phyloP scores from a whole-genome alignment of 1,139 yeast species.

The Hansenula sp. region DNA sequence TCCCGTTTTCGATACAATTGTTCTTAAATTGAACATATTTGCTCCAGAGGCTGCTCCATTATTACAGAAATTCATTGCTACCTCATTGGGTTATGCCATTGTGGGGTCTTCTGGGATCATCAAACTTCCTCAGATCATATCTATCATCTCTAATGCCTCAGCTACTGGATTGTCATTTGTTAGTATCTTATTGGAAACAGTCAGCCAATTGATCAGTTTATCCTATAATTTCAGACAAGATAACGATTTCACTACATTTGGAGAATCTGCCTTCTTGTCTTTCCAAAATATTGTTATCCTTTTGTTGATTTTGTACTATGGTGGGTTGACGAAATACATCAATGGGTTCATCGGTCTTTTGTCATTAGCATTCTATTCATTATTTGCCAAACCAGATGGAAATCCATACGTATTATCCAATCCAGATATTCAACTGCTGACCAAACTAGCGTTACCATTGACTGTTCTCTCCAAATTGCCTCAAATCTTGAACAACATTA shows the following conservation, averaged over 20 bases:
- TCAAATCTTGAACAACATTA: slow-evolving; percentile 46
- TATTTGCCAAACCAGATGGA: slow-evolving; percentile 17
- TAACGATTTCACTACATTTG: slow-evolving; percentile 39
- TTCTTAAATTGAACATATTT: slow-evolving; percentile 14
- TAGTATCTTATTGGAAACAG: slow-evolving; percentile 33
- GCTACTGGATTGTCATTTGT: slow-evolving; percentile 33
- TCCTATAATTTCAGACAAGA: slow-evolving; percentile 36
- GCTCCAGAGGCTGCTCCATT: slow-evolving; percentile 6
- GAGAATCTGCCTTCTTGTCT: slow-evolving; percentile 36
- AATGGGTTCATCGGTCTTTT: slow-evolving; percentile 22
- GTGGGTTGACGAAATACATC: slow-evolving; percentile 15
- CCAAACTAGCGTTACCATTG: slow-evolving; percentile 51
- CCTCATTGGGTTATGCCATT: slow-evolving; percentile 32
- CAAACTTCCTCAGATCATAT: slow-evolving; percentile 34
- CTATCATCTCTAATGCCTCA: slow-evolving; percentile 28
- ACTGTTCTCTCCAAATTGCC: slow-evolving; percentile 51
- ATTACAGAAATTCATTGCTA: slow-evolving; percentile 21
- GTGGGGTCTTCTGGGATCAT: slow-evolving; percentile 31
- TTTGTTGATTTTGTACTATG: slow-evolving; percentile 28
- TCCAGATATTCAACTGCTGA: slow-evolving; percentile 31
- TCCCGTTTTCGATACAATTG: slow-evolving; percentile 17
- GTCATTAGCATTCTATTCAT: slow-evolving; percentile 15
- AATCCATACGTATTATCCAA: slow-evolving; percentile 20
- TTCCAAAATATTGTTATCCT: slow-evolving; percentile 36
- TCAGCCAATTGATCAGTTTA: slow-evolving; percentile 33